phyloP scores from a whole-genome alignment of 257 asterid species.

The Sherardia arvensis region DNA sequence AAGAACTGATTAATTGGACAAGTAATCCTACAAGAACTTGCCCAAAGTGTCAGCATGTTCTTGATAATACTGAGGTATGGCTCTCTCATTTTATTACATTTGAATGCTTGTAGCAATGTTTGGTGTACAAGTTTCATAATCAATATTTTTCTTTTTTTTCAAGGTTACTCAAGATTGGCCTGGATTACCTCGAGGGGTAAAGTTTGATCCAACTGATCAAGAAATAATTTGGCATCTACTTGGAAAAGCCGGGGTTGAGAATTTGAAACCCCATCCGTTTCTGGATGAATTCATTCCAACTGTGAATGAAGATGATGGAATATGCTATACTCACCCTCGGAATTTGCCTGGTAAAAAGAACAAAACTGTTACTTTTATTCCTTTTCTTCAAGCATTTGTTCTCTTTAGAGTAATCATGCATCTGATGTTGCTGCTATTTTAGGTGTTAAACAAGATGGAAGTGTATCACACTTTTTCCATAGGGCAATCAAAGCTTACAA shows the following conservation, averaged over 20 bases:
- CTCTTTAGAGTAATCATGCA: not conserved
- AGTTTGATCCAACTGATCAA: conserved; percentile 89
- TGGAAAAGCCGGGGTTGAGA: conserved; percentile 50
- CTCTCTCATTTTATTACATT: conserved; percentile 2
- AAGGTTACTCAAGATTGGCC: conserved; percentile 90
- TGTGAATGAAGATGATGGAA: conserved; percentile 79
- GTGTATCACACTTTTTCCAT: conserved; percentile 83
- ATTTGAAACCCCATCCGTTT: conserved; percentile 60
- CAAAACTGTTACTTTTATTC: not conserved
- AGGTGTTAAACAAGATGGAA: conserved; percentile 97
- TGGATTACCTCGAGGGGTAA: conserved; percentile 91
- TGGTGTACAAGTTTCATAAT: not conserved
- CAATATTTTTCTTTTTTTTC: not conserved
- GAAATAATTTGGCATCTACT: conserved; percentile 82
- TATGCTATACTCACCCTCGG: conserved; percentile 91
- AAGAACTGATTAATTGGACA: conserved; percentile 45
- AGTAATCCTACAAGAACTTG: conserved; percentile 87
- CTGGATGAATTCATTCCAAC: conserved; percentile 82
- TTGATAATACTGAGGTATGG: conserved; percentile 78
- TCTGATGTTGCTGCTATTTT: conserved; percentile 6
- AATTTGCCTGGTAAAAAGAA: conserved; percentile 68
- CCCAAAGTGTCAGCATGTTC: conserved; percentile 63
- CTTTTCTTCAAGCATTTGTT: conserved; percentile 2
- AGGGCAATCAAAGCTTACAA: conserved; percentile 88
- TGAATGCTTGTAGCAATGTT: conserved; percentile 2